phyloP scores from a whole-genome alignment of 108 stramenopile genomes.

The Conticribra guillardii region DNA sequence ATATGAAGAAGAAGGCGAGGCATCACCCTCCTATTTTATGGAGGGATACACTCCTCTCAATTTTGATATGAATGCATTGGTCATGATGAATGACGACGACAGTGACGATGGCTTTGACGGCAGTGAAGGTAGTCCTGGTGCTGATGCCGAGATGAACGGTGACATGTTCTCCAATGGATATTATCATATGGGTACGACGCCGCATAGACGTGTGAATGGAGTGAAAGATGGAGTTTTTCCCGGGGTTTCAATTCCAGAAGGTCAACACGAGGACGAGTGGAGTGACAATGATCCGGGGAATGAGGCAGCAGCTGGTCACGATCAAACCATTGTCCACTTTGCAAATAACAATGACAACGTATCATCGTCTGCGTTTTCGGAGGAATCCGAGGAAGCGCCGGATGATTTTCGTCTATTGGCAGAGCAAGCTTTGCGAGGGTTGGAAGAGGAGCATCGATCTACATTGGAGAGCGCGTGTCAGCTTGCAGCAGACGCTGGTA shows the following conservation, averaged over 20 bases:
- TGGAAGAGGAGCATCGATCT: slow-evolving; percentile 42
- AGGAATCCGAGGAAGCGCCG: slow-evolving; percentile 27
- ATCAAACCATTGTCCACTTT: neutral
- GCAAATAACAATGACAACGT: neutral
- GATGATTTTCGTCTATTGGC: slow-evolving; percentile 45
- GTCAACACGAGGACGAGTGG: slow-evolving; percentile 6
- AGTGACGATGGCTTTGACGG: slow-evolving; percentile 15
- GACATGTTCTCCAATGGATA: slow-evolving; percentile 28
- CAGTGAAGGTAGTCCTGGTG: neutral
- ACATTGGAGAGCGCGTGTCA: slow-evolving; percentile 21
- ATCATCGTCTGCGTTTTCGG: no score
- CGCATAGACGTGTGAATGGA: slow-evolving; percentile 41
- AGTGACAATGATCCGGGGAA: neutral
- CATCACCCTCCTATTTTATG: slow-evolving; percentile 18
- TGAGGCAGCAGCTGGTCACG: slow-evolving; percentile 11
- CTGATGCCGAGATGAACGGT: slow-evolving; percentile 10
- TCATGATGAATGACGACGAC: slow-evolving; percentile 15
- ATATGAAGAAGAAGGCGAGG: neutral
- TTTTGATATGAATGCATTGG: slow-evolving; percentile 43
- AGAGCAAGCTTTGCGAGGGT: slow-evolving; percentile 41
- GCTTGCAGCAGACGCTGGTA: no score
- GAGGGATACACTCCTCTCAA: slow-evolving; percentile 53
- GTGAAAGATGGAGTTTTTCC: slow-evolving; percentile 28
- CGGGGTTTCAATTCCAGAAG: slow-evolving; percentile 2
- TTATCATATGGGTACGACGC: slow-evolving; percentile 32